Evolutionary conservation across 192 early-diverging fungal genomes (phyloP).

Genomic region (Gamsiella multidivaricata): DNA sequence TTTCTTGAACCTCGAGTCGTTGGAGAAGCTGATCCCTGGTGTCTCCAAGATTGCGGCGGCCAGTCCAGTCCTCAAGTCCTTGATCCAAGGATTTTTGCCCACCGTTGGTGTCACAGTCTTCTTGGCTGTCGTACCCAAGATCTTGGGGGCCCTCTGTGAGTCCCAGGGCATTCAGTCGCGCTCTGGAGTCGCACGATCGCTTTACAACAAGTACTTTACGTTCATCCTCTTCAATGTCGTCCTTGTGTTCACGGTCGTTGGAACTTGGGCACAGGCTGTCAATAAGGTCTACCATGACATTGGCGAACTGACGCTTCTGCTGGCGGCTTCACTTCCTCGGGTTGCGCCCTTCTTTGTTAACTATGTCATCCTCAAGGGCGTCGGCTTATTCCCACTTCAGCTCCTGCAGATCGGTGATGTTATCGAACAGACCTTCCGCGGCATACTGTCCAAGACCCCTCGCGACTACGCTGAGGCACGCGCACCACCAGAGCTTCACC

Average conservation of each 20-base stretch:
- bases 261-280: slow-evolving; percentile 72
- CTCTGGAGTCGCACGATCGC: slow-evolving; percentile 44
- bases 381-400: slow-evolving; percentile 76
- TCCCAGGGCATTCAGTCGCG: slow-evolving; percentile 60
- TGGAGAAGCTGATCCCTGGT: slow-evolving; percentile 71
- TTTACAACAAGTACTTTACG: slow-evolving; percentile 76
- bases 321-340: slow-evolving; percentile 74
- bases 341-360: slow-evolving; percentile 86
- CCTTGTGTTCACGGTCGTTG: slow-evolving; percentile 78
- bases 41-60: slow-evolving; percentile 61
- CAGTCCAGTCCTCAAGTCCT: slow-evolving; percentile 63
- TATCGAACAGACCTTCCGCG: slow-evolving; percentile 62
- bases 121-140: slow-evolving; percentile 74
- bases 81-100: slow-evolving; percentile 78
- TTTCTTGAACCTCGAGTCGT: slow-evolving; percentile 68
- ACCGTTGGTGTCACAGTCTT: slow-evolving; percentile 77
- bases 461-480: slow-evolving; percentile 82
- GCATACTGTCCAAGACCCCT: slow-evolving; percentile 78
- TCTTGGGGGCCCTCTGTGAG: slow-evolving; percentile 65
- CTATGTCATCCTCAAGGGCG: slow-evolving; percentile 76
- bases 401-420: slow-evolving; percentile 75
- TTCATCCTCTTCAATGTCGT: slow-evolving; percentile 83
- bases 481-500: slow-evolving; percentile 75
- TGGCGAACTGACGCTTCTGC: slow-evolving; percentile 65
- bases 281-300: slow-evolving; percentile 73